Evolutionary conservation across 225 moss, liverwort and hornwort genomes (phyloP), one percentile per base, ranked within the genome.

Genomic region (Antitrichia curtipendula): DNA sequence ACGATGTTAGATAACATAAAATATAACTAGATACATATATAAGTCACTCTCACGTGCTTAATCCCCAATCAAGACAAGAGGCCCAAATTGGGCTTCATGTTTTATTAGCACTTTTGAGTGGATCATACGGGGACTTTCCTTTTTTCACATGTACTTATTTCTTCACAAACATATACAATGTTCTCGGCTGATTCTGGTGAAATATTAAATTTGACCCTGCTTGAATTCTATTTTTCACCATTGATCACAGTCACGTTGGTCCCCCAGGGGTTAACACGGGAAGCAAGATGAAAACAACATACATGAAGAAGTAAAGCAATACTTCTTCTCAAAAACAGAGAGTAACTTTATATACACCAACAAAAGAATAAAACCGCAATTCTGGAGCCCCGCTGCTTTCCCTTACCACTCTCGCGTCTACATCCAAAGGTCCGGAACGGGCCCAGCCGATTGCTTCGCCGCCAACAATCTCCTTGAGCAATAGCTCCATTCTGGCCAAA

Each of bases 401-500:
- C 25, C 45, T 80, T 77, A 94, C 91, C 87, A 91, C 91, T 89
- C 89, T 90, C 66, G 88, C 90, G 50, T 91, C 90, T 69, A 61
- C 56, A 87, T 88, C 88, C 78, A 68, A 52, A 62, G 90, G 71
- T 77, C 92, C 85, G 21, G 86, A 75, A 36, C 82, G 76, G 53
- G 74, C 88, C 94, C 94, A 92, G 31, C 92, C 92, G 62, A 93
- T 86, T 43, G 93, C 89, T 81, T 92, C 94, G 25, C 94, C 90
- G 45, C 92, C 94, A 50, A 92, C 76, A 52, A 92, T n/a, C 83
- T 91, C 91, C 75, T 91, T 94, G 77, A 94, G 75, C 50, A 92
- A 81, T 28, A 83, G 38, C 88, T 92, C 92, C 77, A 86, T 90
- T 78, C 89, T 90, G 69, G 80, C 65, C 76, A 94, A 81, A 73